Conservation (phyloP, 805 yeast species). For the Ascoidea asiatica region DNA sequence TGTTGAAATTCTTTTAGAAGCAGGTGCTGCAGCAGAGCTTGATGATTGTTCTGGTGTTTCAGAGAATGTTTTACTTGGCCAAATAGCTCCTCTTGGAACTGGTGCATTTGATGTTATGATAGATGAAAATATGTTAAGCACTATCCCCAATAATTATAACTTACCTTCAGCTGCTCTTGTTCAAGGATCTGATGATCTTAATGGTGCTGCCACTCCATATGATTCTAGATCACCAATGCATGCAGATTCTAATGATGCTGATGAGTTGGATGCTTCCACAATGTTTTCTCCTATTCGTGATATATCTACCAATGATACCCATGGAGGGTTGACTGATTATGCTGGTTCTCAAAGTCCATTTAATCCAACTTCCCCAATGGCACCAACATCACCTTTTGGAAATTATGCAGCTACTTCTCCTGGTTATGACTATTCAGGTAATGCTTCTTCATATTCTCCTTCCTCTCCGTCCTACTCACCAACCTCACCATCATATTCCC, state of each 20-base stretch:
- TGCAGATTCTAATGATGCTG: conserved; percentile 51
- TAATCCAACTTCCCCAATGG: conserved; percentile 35
- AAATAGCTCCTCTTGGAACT: conserved; percentile 97
- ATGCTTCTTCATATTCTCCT: conserved; percentile 22
- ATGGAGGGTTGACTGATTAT: conserved; percentile 54
- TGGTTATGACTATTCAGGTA: conserved; percentile 18
- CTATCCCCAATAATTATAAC: conserved; percentile 38
- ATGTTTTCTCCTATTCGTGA: conserved; percentile 90
- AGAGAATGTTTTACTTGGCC: conserved; percentile 94
- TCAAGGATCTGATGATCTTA: conserved; percentile 31
- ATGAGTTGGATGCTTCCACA: conserved; percentile 52
- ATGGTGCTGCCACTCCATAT: conserved; percentile 89
- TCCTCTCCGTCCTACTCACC: conserved; percentile 37
- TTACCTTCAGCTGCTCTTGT: conserved; percentile 20
- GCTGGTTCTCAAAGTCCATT: conserved; percentile 40
- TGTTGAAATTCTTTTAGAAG: conserved; percentile 92
- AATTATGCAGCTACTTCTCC: conserved; percentile 50
- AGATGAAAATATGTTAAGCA: conserved; percentile 73
- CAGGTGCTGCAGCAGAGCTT: conserved; percentile 95
- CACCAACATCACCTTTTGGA: conserved; percentile 37
- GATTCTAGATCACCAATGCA: conserved; percentile 47
- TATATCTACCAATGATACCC: conserved; percentile 71
- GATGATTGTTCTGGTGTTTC: conserved; percentile 99
- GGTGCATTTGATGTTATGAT: conserved; percentile 95
- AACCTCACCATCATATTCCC: conserved; percentile 41